A percentile compares a stretch with the other conserved stretches of the same genome.
These are phyloP conservation scores for Coffea canephora DNA, from an alignment of 257 asterid species.

Conservation along the genomic window DNA sequence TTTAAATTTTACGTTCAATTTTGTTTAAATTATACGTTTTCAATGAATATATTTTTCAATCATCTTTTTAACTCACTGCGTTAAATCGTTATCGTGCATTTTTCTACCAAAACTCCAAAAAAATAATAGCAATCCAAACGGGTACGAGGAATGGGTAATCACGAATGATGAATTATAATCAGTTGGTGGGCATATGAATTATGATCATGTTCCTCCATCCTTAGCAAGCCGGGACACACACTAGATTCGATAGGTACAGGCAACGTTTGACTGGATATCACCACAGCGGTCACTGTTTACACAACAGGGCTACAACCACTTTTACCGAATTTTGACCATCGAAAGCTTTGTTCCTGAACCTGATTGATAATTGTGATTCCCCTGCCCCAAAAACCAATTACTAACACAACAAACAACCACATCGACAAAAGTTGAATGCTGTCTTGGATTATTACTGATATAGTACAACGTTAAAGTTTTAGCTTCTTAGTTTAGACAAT, in stretches of 20 bases:
- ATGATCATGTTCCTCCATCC: conserved; percentile 12
- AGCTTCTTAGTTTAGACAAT: background rate
- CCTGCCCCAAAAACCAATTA: background rate
- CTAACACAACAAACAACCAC: background rate
- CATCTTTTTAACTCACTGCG: too few species aligned
- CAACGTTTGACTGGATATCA: background rate
- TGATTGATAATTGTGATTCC: background rate
- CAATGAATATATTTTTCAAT: too few species aligned
- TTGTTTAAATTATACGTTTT: too few species aligned
- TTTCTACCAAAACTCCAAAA: background rate
- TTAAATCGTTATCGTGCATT: too few species aligned
- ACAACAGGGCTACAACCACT: background rate
- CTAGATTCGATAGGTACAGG: conserved; percentile 14
- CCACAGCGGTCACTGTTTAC: background rate
- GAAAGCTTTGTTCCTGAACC: background rate
- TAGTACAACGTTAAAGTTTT: background rate
- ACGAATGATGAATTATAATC: background rate
- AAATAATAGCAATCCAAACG: too few species aligned
- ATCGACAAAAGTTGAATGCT: background rate
- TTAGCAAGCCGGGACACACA: background rate
- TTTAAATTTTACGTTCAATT: too few species aligned
- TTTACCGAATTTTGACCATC: conserved; percentile 4
- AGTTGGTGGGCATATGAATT: background rate
- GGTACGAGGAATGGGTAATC: background rate
- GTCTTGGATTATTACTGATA: too few species aligned